Evolutionary conservation across 2,329 filamentous ascomycete genomes (phyloP).

Genomic region (Fusarium ambrosium): DNA sequence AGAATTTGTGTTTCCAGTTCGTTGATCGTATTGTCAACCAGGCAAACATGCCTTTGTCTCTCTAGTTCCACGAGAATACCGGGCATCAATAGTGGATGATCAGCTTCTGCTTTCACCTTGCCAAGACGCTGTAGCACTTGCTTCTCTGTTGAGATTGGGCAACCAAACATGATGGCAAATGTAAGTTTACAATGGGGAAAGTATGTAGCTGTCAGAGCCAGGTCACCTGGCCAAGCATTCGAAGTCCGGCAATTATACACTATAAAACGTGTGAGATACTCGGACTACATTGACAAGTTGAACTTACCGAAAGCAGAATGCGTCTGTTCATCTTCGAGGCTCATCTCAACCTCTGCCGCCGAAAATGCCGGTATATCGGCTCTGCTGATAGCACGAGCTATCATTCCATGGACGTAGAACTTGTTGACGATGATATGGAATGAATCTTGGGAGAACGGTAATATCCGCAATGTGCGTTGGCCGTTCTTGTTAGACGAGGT

Average conservation of each 20-base stretch:
- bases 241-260: conserved; percentile 22
- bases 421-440: not conserved
- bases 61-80: conserved; percentile 14
- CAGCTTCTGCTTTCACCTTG: not conserved
- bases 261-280: not conserved
- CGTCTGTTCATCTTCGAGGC: not conserved
- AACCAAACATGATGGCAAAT: conserved; percentile 22
- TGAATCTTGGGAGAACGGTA: conserved; percentile 1
- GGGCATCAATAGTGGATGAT: conserved; percentile 13
- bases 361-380: conserved; percentile 13
- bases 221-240: conserved; percentile 11
- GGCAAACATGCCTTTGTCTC: not conserved
- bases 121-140: conserved; percentile 1
- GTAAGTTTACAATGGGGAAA: conserved; percentile 4
- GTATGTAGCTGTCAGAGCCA: conserved; percentile 12
- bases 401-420: conserved; percentile 7
- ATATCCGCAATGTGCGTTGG: not conserved
- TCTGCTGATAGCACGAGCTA: conserved; percentile 2
- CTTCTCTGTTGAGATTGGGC: conserved; percentile 2
- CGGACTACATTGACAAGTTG: not conserved
- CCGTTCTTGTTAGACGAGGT: not conserved
- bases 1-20: not conserved
- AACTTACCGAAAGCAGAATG: conserved; percentile 8
- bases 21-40: conserved; percentile 1
- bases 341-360: conserved; percentile 8